Evolutionary conservation across 2,329 filamentous ascomycete genomes (phyloP).

Genomic region (Tolypocladium endophyticum): DNA sequence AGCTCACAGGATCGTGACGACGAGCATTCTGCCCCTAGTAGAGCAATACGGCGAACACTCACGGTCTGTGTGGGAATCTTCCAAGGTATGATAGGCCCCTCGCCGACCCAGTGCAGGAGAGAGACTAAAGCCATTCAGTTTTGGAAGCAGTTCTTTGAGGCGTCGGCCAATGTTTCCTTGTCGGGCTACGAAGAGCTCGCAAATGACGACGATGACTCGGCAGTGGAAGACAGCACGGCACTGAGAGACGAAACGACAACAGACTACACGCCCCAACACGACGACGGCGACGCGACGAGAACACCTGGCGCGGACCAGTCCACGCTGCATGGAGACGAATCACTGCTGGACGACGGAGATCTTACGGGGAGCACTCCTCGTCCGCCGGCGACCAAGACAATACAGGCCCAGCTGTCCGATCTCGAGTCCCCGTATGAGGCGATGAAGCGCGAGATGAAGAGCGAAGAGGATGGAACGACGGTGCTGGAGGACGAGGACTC

Average conservation of each 20-base stretch:
- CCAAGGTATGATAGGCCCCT: slow-evolving; percentile 52
- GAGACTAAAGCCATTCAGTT: slow-evolving; percentile 45
- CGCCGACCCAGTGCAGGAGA: background rate
- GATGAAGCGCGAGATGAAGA: slow-evolving; percentile 56
- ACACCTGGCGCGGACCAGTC: slow-evolving; percentile 22
- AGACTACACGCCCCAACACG: slow-evolving; percentile 32
- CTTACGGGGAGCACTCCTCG: slow-evolving; percentile 60
- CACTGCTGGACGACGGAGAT: slow-evolving; percentile 54
- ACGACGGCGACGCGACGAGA: slow-evolving; percentile 23
- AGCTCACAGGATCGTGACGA: slow-evolving; percentile 90
- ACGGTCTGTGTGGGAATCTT: slow-evolving; percentile 89
- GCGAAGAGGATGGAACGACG: slow-evolving; percentile 26
- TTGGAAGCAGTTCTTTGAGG: slow-evolving; percentile 99
- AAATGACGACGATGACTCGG: slow-evolving; percentile 51
- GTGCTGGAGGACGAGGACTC: slow-evolving; percentile 31
- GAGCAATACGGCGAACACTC: slow-evolving; percentile 95
- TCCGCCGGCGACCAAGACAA: slow-evolving; percentile 39
- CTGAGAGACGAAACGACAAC: slow-evolving; percentile 45
- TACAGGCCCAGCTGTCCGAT: slow-evolving; percentile 45
- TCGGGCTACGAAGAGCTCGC: slow-evolving; percentile 84
- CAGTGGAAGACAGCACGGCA: slow-evolving; percentile 40
- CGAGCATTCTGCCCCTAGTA: slow-evolving; percentile 83
- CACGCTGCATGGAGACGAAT: slow-evolving; percentile 43
- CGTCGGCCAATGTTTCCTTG: slow-evolving; percentile 91
- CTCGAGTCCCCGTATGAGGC: slow-evolving; percentile 70